phyloP scores from a whole-genome alignment of 108 stramenopile genomes.

The Schizochytrium sp. region DNA sequence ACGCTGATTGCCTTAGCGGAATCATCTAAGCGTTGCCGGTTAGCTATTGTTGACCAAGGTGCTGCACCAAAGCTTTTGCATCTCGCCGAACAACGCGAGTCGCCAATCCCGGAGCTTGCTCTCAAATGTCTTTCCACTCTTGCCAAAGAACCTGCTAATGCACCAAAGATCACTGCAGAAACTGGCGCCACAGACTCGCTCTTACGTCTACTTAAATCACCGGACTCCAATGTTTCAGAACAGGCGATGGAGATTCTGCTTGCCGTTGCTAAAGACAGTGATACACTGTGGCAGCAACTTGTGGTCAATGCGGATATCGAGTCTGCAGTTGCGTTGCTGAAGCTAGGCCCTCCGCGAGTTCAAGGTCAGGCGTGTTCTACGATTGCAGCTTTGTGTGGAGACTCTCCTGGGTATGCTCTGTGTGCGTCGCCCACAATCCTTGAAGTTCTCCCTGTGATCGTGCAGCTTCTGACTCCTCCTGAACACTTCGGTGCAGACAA shows the following conservation, averaged over 20 bases:
- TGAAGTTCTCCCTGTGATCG: not conserved
- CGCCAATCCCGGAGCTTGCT: not conserved
- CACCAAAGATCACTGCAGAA: slow-evolving; percentile 53
- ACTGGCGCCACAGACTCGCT: slow-evolving; percentile 40
- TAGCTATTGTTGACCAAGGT: slow-evolving; percentile 54
- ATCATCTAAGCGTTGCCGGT: slow-evolving; percentile 58
- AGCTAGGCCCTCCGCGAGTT: slow-evolving; percentile 55
- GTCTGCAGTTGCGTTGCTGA: slow-evolving; percentile 41
- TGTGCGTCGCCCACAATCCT: slow-evolving; percentile 52
- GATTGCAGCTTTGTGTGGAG: slow-evolving; percentile 51
- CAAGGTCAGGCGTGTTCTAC: slow-evolving; percentile 39
- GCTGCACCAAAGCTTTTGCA: slow-evolving; percentile 43
- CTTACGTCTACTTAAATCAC: slow-evolving; percentile 5
- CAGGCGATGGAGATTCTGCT: not conserved
- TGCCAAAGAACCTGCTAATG: slow-evolving; percentile 11
- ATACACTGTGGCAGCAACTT: slow-evolving; percentile 44
- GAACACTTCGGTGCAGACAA: slow-evolving; percentile 54
- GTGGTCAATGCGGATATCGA: slow-evolving; percentile 57
- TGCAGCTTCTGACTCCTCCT: not conserved
- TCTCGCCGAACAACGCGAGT: slow-evolving; percentile 45
- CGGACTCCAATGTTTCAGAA: not conserved
- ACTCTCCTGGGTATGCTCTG: slow-evolving; percentile 42
- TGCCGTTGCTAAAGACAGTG: slow-evolving; percentile 51
- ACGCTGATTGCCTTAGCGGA: slow-evolving; percentile 21
- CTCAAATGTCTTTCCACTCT: slow-evolving; percentile 17